Conservation (phyloP, 192 early-diverging fungal species). For the Dimargaris cristalligena region DNA sequence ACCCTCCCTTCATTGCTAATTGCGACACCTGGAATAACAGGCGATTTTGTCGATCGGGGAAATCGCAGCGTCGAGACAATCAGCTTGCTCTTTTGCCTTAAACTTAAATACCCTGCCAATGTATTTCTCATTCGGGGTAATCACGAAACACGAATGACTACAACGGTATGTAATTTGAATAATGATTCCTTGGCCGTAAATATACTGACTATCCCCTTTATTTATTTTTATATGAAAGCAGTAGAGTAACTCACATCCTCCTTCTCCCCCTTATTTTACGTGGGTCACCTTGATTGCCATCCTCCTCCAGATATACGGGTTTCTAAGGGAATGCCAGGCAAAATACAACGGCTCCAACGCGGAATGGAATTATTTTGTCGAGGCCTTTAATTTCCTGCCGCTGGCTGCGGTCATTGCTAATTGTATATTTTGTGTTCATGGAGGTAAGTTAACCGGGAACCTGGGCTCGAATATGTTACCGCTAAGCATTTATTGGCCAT, state of each 20-base stretch:
- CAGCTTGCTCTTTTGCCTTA: conserved; percentile 10
- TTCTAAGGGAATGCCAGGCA: not conserved
- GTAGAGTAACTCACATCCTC: not conserved
- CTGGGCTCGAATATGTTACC: not conserved
- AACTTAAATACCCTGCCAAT: not conserved
- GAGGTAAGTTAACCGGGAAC: not conserved
- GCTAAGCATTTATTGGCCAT: not conserved
- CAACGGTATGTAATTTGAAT: not conserved
- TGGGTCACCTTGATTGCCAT: not conserved
- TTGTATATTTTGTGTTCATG: conserved; percentile 10
- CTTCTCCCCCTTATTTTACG: not conserved
- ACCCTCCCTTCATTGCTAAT: not conserved
- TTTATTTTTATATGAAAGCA: not conserved
- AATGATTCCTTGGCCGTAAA: too few relatives aligned
- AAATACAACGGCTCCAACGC: not conserved
- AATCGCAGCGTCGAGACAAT: conserved; percentile 4
- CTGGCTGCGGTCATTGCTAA: conserved; percentile 6
- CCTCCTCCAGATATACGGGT: not conserved
- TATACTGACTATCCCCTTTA: not conserved
- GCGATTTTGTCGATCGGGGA: conserved; percentile 8
- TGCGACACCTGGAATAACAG: not conserved
- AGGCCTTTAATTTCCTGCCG: conserved; percentile 5
- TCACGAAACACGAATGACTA: not conserved
- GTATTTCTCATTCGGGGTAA: conserved; percentile 9
- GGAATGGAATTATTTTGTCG: conserved; percentile 3